phyloP scores from a whole-genome alignment of 1,139 yeast genomes.

The Pichia sp. region DNA sequence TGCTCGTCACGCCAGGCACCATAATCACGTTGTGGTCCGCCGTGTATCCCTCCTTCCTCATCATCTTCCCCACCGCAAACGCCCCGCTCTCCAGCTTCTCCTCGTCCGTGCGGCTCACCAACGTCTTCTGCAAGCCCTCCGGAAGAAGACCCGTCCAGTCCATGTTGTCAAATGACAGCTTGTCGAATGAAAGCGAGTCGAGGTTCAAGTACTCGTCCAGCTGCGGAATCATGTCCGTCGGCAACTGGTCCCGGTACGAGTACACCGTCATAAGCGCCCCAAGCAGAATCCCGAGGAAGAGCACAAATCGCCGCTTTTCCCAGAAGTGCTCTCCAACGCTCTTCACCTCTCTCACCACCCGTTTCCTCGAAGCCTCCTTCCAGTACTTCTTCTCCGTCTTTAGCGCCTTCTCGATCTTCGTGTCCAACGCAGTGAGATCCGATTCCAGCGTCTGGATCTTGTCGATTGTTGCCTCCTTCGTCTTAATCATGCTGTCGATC shows the following conservation, averaged over 20 bases:
- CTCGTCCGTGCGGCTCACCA: constrained; percentile 46
- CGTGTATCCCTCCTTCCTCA: constrained; percentile 45
- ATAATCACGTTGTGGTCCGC: constrained; percentile 76
- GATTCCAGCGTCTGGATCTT: constrained; percentile 12
- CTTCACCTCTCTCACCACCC: background rate
- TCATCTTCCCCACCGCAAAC: constrained; percentile 78
- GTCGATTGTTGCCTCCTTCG: constrained; percentile 8
- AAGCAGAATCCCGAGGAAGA: constrained; percentile 56
- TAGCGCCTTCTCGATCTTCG: constrained; percentile 4
- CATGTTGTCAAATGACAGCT: constrained; percentile 26
- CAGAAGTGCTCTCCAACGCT: constrained; percentile 23
- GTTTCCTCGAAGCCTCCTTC: constrained; percentile 1
- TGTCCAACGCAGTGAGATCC: constrained; percentile 10
- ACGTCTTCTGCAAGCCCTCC: constrained; percentile 52
- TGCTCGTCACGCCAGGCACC: constrained; percentile 95
- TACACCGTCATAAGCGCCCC: constrained; percentile 66
- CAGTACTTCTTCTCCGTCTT: background rate
- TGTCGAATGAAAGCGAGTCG: constrained; percentile 37
- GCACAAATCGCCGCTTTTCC: constrained; percentile 46
- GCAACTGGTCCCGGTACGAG: constrained; percentile 39
- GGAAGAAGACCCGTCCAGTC: constrained; percentile 74
- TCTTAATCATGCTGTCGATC: constrained; percentile 7
- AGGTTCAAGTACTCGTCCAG: constrained; percentile 53
- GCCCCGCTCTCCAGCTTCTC: constrained; percentile 59
- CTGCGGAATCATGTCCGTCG: constrained; percentile 20